These are phyloP conservation scores for Annona squamosa DNA, from an alignment of 164 flowering plant genomes.

Conservation along the genomic window DNA sequence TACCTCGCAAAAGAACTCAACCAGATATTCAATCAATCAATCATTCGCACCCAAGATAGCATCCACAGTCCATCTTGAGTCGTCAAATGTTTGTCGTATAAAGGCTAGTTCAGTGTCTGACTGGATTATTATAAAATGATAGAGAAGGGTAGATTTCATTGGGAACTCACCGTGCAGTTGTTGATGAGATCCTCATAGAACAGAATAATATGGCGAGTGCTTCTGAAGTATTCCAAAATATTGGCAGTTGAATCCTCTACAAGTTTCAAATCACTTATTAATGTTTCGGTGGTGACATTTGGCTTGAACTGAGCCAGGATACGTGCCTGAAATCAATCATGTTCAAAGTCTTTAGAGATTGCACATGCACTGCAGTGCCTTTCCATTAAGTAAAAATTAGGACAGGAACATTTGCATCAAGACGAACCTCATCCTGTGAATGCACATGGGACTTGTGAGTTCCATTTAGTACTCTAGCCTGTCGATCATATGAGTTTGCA, in stretches of 20 bases:
- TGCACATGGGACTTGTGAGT: slow-evolving; percentile 75
- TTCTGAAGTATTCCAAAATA: slow-evolving; percentile 44
- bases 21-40: background rate
- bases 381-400: too few relatives aligned
- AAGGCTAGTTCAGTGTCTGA: background rate
- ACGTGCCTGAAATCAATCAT: slow-evolving; percentile 39
- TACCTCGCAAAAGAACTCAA: background rate
- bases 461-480: slow-evolving; percentile 50
- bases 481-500: slow-evolving; percentile 50
- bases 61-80: background rate
- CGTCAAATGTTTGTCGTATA: background rate
- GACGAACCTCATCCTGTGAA: slow-evolving; percentile 41
- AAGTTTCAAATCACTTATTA: slow-evolving; percentile 32
- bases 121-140: background rate
- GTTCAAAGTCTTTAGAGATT: background rate
- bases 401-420: background rate
- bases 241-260: slow-evolving; percentile 27
- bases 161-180: slow-evolving; percentile 37
- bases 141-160: background rate
- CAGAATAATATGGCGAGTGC: slow-evolving; percentile 50
- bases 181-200: slow-evolving; percentile 58
- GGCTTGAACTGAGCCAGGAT: slow-evolving; percentile 61
- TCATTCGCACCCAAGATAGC: too few relatives aligned
- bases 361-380: background rate
- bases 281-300: slow-evolving; percentile 27